Evolutionary conservation across 2,329 filamentous ascomycete species (phyloP).

Genomic region (Aspergillus pseudoterreus): DNA sequence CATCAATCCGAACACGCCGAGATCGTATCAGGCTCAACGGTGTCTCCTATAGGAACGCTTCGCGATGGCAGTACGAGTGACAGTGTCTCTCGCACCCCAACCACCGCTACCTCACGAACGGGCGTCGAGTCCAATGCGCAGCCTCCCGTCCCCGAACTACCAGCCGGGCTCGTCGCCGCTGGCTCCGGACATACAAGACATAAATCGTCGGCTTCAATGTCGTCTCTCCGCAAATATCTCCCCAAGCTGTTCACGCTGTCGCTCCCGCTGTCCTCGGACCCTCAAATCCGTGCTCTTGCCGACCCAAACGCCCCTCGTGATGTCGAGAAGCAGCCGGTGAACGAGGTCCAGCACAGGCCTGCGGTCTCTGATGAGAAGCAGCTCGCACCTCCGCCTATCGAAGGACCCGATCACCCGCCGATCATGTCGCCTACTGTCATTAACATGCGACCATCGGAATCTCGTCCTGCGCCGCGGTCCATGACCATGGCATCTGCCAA

Average conservation of each 20-base stretch:
- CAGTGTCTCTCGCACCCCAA: slow-evolving; percentile 31
- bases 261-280: slow-evolving; percentile 32
- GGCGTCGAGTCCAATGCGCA: slow-evolving; percentile 15
- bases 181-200: slow-evolving; percentile 24
- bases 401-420: slow-evolving; percentile 1
- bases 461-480: slow-evolving; percentile 16
- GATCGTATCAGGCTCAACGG: slow-evolving; percentile 26
- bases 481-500: slow-evolving; percentile 32
- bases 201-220: slow-evolving; percentile 26
- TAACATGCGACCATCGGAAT: neutral
- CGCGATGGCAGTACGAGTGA: slow-evolving; percentile 17
- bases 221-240: slow-evolving; percentile 31
- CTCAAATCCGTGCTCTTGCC: slow-evolving; percentile 34
- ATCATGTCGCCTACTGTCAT: neutral
- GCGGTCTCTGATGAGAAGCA: slow-evolving; percentile 2
- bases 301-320: slow-evolving; percentile 24
- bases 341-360: neutral
- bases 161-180: slow-evolving; percentile 19
- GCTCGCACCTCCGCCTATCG: slow-evolving; percentile 3
- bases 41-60: slow-evolving; percentile 20
- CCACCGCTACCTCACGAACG: slow-evolving; percentile 22
- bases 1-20: slow-evolving; percentile 25
- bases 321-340: slow-evolving; percentile 24
- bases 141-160: slow-evolving; percentile 14
- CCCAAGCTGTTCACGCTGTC: slow-evolving; percentile 28